A percentile compares a stretch with the other conserved stretches of the same genome.
Evolutionary conservation across 768 basidiomycete genomes (phyloP).

Genomic region (Podaxis sp.): DNA sequence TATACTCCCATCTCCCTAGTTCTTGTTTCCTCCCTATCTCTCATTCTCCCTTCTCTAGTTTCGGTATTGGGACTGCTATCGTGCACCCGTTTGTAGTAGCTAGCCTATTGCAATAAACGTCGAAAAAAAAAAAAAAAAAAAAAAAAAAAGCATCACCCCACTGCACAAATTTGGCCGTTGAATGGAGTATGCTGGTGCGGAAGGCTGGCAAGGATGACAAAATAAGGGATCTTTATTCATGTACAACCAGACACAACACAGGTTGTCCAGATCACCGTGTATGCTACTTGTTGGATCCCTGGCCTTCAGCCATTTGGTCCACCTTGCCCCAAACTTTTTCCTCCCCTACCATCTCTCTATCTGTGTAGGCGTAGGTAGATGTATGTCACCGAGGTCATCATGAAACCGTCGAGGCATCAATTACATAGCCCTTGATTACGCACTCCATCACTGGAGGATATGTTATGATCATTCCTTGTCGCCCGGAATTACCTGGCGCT

Average conservation of each 20-base stretch:
- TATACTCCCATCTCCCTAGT: too few species aligned
- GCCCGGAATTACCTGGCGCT: constrained; percentile 29
- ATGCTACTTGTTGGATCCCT: constrained; percentile 7
- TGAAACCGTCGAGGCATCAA: constrained; percentile 18
- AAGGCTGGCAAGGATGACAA: neutral
- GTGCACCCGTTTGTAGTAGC: too few species aligned
- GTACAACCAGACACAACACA: constrained; percentile 20
- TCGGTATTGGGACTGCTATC: too few species aligned
- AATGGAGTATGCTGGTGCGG: neutral
- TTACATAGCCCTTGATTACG: constrained; percentile 19
- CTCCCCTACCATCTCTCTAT: neutral
- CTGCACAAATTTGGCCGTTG: neutral
- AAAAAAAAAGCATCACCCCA: too few species aligned
- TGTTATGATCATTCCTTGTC: constrained; percentile 28
- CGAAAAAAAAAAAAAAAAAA: too few species aligned
- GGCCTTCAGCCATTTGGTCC: neutral
- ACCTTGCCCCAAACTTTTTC: neutral
- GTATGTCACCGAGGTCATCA: constrained; percentile 13
- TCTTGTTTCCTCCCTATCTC: too few species aligned
- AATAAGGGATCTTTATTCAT: constrained; percentile 2
- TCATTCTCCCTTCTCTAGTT: too few species aligned
- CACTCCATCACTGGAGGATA: constrained; percentile 29
- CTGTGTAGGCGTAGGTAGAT: neutral
- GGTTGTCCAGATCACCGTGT: constrained; percentile 13
- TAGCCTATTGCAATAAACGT: too few species aligned